Conservation (phyloP, 1,139 yeast genomes). For the Nakaseomyces bracarensis region DNA sequence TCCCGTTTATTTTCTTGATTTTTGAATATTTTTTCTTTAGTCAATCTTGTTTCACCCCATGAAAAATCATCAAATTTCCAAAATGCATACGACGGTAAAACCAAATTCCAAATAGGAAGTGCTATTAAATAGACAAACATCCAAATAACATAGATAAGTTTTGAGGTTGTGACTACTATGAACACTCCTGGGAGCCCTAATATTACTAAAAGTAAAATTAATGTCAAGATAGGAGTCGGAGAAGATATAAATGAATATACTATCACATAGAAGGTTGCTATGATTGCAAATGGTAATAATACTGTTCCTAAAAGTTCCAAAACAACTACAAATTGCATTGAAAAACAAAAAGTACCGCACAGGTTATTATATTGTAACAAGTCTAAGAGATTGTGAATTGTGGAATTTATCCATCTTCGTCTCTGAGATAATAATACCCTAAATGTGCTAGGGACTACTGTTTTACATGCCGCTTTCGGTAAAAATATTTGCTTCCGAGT, state of each 20-base stretch:
- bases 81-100: slow-evolving; percentile 78
- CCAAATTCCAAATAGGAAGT: slow-evolving; percentile 90
- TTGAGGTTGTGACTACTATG: slow-evolving; percentile 81
- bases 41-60: slow-evolving; percentile 96
- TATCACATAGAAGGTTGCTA: slow-evolving; percentile 77
- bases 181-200: slow-evolving; percentile 86
- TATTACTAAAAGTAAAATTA: slow-evolving; percentile 69
- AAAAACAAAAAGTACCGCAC: slow-evolving; percentile 94
- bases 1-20: slow-evolving; percentile 51
- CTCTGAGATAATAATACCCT: slow-evolving; percentile 82
- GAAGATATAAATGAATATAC: slow-evolving; percentile 61
- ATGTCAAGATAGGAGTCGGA: slow-evolving; percentile 77
- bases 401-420: slow-evolving; percentile 97
- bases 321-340: slow-evolving; percentile 90
- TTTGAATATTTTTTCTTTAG: slow-evolving; percentile 42
- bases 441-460: slow-evolving; percentile 84
- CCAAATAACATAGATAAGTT: slow-evolving; percentile 69
- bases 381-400: slow-evolving; percentile 92
- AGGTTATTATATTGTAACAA: slow-evolving; percentile 78
- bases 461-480: slow-evolving; percentile 92
- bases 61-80: slow-evolving; percentile 98
- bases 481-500: slow-evolving; percentile 84
- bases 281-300: slow-evolving; percentile 85
- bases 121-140: slow-evolving; percentile 75
- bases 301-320: slow-evolving; percentile 86